Conservation (phyloP, 1,284 basidiomycete species). For the Inonotus hispidus region DNA sequence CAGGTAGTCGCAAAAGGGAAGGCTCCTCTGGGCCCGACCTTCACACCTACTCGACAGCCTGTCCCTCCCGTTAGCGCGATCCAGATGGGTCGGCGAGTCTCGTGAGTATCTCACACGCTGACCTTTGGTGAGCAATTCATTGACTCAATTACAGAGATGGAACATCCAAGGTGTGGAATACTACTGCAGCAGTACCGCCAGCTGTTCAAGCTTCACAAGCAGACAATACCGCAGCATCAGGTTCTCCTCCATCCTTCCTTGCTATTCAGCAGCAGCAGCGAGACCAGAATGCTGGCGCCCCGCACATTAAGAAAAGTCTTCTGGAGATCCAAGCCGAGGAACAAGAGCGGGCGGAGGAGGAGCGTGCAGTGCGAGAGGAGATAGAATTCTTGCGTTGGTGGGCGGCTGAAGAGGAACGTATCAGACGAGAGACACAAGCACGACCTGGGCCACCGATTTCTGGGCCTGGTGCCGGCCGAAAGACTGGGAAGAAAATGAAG, state of each 20-base stretch:
- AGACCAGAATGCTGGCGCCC: constrained; percentile 39
- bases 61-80: constrained; percentile 25
- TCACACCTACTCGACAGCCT: constrained; percentile 48
- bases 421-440: constrained; percentile 39
- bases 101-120: constrained; percentile 38
- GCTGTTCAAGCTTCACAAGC: constrained; percentile 24
- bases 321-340: constrained; percentile 87
- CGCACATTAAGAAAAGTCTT: constrained; percentile 57
- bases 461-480: not conserved
- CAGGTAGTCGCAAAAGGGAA: constrained; percentile 20
- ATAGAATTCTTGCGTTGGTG: constrained; percentile 84
- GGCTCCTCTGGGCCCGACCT: constrained; percentile 50
- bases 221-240: constrained; percentile 19
- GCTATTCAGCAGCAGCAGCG: constrained; percentile 80
- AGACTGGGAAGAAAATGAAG: constrained; percentile 12
- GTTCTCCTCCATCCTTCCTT: constrained; percentile 58
- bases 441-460: constrained; percentile 3
- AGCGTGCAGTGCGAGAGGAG: constrained; percentile 58
- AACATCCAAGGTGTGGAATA: constrained; percentile 46
- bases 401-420: constrained; percentile 72
- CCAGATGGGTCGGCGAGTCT: constrained; percentile 36
- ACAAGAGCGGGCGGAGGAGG: constrained; percentile 57
- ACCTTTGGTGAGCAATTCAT: not conserved
- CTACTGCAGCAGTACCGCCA: constrained; percentile 40
- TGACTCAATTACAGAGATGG: constrained; percentile 31